Evolutionary conservation across 805 yeast genomes (phyloP), one percentile per base, ranked within the genome.

Genomic region (Maudiozyma barnettii): DNA sequence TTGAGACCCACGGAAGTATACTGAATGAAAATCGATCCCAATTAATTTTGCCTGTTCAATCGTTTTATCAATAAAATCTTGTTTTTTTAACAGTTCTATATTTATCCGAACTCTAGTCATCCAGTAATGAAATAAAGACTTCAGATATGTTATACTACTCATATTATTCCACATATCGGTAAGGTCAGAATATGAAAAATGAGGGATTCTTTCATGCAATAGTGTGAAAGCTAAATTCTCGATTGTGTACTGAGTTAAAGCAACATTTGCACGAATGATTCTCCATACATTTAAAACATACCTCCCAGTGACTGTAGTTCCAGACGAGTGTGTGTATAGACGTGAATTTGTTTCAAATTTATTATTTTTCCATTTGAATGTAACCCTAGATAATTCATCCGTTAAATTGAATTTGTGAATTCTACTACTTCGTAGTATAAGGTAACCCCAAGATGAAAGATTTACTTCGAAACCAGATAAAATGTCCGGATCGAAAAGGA

Each of bases 1-100:
- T 59, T 93, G 99, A 0, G 98, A 91, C 0, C 99, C 99, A 49
- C 99, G 65, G 45, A 86, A 84, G 50, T 84, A 78, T 8, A 89
- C 87, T 2, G 97, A 87, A 59, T 81, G 76, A 61, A 89, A 93
- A 56, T 93, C 98, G 23, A 93, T 78, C 0, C 99, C 99, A 20
- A 89, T 74, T 30, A 93, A 63, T 42, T 96, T 70, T 0, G 96
- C 86, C 62, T 86, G 85, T 54, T 90, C 98, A 13, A 83, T 77
- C 19, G 84, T 85, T 54, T 81, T 73, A 12, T 80, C 72, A 2
- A 91, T 70, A 4, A 85, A 56, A 55, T 89, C 96, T 46, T 78
- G 81, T 20, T 75, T 71, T 4, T 72, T 74, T 5, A 87, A 59
- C 1, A 88, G 62, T 48, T 73, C 56, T 51, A 61, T 26, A 49